Evolutionary conservation across 495 filamentous ascomycete genomes (phyloP), one percentile per base, ranked within the genome.

Genomic region (Daldinia loculata): DNA sequence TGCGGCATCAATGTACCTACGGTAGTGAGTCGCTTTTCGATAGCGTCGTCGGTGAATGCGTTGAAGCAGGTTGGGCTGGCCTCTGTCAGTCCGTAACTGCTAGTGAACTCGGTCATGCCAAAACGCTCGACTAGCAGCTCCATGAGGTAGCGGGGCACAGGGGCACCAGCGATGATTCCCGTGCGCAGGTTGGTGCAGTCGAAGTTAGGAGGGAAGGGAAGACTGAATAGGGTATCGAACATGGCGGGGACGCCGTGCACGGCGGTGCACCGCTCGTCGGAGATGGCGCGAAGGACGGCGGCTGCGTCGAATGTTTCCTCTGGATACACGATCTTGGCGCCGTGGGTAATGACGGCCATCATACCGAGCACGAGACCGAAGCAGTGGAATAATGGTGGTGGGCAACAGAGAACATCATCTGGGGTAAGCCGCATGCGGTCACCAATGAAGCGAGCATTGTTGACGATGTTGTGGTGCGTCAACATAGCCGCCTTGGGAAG

Each of bases 401-500:
- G 89, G 74, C 89, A 92, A 80, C 89, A 91, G 55, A 92, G 82
- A 34, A 86, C 81, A 75, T 91, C 89, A 60, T 82, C 80, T 0
- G 87, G 84, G 4, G 85, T 86, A 1, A 92, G 81, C 9, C 82
- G 79, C 88, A 92, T 89, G 68, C 90, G 87, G 69, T 90, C 85
- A 51, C 88, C 90, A 61, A 92, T 89, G 74, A 90, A 89, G 38
- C 85, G 85, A 15, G 88, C 85, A 74, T 92, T 92, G 76, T 92
- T 91, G 24, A 91, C 83, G 32, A 91, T 80, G 79, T 90, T 91
- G 75, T 88, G 89, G 69, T 92, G 90, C 1, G 89, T 91, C 61
- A 92, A 80, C 89, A 91, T 92, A n/a, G 89, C 89, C 4, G 89
- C 89, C 69, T 92, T 92, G 41, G 90, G 90, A 27, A 86, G 85